Evolutionary conservation across 768 basidiomycete genomes (phyloP).

Genomic region (Termitomyces sp.): DNA sequence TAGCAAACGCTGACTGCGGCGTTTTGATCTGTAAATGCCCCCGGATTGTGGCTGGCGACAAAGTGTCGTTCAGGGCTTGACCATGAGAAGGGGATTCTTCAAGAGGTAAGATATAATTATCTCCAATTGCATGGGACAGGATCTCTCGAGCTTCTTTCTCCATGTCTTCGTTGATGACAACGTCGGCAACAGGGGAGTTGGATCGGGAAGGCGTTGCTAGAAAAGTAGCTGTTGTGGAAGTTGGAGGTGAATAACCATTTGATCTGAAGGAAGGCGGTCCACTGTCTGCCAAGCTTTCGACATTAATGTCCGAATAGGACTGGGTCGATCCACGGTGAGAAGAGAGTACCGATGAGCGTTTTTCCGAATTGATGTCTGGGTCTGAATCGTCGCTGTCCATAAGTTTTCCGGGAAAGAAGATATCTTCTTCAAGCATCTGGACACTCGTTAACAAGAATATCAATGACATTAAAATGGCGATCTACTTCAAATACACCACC

Average conservation of each 20-base stretch:
- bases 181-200: conserved; percentile 21
- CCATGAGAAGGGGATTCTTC: not conserved
- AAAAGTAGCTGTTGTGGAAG: conserved; percentile 18
- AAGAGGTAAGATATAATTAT: conserved; percentile 9
- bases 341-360: conserved; percentile 20
- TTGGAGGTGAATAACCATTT: conserved; percentile 10
- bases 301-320: conserved; percentile 10
- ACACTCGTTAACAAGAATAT: not conserved
- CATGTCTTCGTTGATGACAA: conserved; percentile 19
- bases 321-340: conserved; percentile 8
- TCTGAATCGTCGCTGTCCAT: conserved; percentile 33
- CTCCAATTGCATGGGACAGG: conserved; percentile 14
- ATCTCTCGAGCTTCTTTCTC: conserved; percentile 21
- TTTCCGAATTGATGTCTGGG: conserved; percentile 23
- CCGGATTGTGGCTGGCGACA: conserved; percentile 4
- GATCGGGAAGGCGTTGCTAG: conserved; percentile 25
- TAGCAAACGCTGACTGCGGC: conserved; percentile 15
- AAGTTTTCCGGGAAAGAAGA: conserved; percentile 64
- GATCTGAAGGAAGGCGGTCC: conserved; percentile 10
- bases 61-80: not conserved
- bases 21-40: conserved; percentile 5
- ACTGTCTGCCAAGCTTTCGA: conserved; percentile 8
- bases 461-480: not conserved
- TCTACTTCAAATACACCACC: conserved; percentile 70
- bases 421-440: conserved; percentile 72